phyloP scores from a whole-genome alignment of 2,329 filamentous ascomycete genomes.

The Nemania bipapillata region DNA sequence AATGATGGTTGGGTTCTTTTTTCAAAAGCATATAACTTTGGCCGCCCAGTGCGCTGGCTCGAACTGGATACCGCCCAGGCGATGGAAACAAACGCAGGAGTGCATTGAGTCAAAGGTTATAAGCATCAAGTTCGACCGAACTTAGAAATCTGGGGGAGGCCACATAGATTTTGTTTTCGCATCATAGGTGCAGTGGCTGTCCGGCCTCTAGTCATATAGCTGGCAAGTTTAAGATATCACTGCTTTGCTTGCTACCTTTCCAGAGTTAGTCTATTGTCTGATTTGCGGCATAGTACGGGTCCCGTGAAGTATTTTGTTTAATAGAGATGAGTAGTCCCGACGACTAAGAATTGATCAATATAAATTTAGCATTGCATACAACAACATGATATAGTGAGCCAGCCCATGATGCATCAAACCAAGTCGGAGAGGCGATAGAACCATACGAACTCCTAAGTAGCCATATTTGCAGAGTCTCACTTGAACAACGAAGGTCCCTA shows the following conservation, averaged over 20 bases:
- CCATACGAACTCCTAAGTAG: neutral
- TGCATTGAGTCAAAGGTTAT: neutral
- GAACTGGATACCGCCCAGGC: conserved; percentile 33
- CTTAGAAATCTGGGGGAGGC: conserved; percentile 1
- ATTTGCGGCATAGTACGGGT: neutral
- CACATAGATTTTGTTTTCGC: conserved; percentile 33
- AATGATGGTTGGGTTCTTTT: conserved; percentile 15
- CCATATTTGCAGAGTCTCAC: neutral
- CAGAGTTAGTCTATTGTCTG: neutral
- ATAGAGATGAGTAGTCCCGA: neutral
- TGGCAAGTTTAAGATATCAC: conserved; percentile 26
- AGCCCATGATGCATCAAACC: neutral
- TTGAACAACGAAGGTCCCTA: neutral
- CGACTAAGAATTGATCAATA: neutral
- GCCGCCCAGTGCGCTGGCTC: conserved; percentile 21
- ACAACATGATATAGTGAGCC: conserved; percentile 3
- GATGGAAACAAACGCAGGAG: conserved; percentile 3
- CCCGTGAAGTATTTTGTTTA: neutral
- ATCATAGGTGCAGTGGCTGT: conserved; percentile 17
- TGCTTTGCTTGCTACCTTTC: conserved; percentile 18
- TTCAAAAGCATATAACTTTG: conserved; percentile 20
- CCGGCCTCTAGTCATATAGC: conserved; percentile 19
- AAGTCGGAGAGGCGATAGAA: neutral
- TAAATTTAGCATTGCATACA: neutral
- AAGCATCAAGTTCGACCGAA: conserved; percentile 9